Evolutionary conservation across 495 filamentous ascomycete species (phyloP), one percentile per base, ranked within the genome.

Genomic region (Aeminium ludgeri): DNA sequence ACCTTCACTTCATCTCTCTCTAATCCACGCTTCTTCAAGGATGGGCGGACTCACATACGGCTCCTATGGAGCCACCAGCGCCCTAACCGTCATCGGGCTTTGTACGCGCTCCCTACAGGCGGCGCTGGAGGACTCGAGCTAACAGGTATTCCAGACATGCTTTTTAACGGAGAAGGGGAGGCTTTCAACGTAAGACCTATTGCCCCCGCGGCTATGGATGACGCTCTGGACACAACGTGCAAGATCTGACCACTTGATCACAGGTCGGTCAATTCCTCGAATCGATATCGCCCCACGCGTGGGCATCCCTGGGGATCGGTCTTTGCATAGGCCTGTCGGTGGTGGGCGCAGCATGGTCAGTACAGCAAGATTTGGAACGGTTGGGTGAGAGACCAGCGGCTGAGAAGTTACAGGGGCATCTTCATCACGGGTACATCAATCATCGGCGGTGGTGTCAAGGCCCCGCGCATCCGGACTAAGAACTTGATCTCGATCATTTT

Each of bases 401-500:
- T 66, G 38, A 66, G 50, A 41, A 13, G 43, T 29, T n/a, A 39
- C 45, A 96, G 87, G 89, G 91, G 91, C 56, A 99, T 99, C 61
- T 86, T 99, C 67, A 84, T 95, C 39, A 95, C 89, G 10, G 91
- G 91, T 52, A 92, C 86, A n/a, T 94, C 86, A 36, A 99, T 99
- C 57, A 69, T 99, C 47, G 91, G 91, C 45, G 91, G 81, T 46
- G 91, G 91, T 63, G 91, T 99, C 57, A 81, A 78, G 53, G 89
- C 91, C 20, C 91, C 89, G 15, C 75, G 89, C 49, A 96, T 99
- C 58, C 80, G 87, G 51, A 99, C 91, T 39, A 99, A 99, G 74
- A 99, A 96, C 65, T 60, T 99, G 45, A 94, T 99, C 57, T 96
- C 91, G 51, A 96, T 99, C 66, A 95, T 99, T 66, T 99, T 99